Percentiles rank a stretch among this genome's conserved stretches.
These are phyloP conservation scores for Colletotrichum sp. DNA, from an alignment of 2,329 filamentous ascomycete species.

Conservation along the genomic window DNA sequence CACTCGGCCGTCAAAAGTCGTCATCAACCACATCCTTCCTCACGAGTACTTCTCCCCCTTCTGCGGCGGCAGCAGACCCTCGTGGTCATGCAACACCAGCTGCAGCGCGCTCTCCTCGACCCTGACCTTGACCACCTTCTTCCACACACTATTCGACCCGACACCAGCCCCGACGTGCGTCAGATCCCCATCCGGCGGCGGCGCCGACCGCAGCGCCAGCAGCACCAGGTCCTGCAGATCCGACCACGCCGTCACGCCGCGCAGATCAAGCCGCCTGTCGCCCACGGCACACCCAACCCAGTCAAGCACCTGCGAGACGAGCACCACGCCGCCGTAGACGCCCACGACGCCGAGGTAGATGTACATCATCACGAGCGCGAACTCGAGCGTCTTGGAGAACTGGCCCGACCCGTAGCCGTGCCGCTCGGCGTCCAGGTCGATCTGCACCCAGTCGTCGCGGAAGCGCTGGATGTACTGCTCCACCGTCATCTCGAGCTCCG, in stretches of 20 bases:
- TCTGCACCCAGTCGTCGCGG: not conserved
- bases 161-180: not conserved
- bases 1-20: not conserved
- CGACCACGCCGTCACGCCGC: not conserved
- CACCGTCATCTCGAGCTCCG: not conserved
- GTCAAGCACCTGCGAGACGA: not conserved
- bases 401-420: conserved; percentile 1
- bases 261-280: not conserved
- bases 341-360: not conserved
- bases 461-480: not conserved
- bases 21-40: not conserved
- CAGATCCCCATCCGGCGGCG: not conserved
- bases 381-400: not conserved
- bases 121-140: not conserved
- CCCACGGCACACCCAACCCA: not conserved
- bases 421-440: not conserved
- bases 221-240: not conserved
- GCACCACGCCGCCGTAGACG: not conserved
- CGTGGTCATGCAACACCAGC: not conserved
- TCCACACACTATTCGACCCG: not conserved
- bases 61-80: not conserved
- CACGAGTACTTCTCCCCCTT: not conserved
- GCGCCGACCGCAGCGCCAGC: not conserved
- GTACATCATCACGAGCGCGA: conserved; percentile 3
- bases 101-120: not conserved